These are phyloP conservation scores for Zygoascus biomembranicola DNA, from an alignment of 805 yeast species.

Conservation along the genomic window DNA sequence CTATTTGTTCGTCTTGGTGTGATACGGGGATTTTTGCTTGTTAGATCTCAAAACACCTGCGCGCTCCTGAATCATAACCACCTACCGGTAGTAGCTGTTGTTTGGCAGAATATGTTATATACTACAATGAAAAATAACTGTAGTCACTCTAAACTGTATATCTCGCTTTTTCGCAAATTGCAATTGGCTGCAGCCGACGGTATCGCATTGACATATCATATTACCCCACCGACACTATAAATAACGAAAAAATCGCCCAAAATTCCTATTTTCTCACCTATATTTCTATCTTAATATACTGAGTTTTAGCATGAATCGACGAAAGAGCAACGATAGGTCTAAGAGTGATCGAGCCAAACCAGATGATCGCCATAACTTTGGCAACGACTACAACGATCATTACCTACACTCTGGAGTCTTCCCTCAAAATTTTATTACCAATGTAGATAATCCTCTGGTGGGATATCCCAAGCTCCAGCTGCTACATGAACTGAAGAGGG, in stretches of 20 bases:
- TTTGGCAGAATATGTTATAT: no score
- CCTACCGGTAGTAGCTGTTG: no score
- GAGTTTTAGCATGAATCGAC: background rate
- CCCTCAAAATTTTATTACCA: constrained; percentile 60
- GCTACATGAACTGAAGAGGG: constrained; percentile 55
- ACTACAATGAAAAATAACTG: no score
- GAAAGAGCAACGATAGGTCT: background rate
- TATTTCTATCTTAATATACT: background rate
- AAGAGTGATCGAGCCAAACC: background rate
- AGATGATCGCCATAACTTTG: constrained; percentile 27
- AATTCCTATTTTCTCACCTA: background rate
- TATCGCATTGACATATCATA: background rate
- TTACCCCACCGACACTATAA: background rate
- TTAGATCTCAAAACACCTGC: no score
- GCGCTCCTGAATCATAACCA: no score
- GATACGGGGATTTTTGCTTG: no score
- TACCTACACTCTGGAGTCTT: constrained; percentile 53
- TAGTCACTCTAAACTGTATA: no score
- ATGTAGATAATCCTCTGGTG: constrained; percentile 55
- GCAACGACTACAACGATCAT: constrained; percentile 67
- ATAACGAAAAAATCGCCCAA: background rate
- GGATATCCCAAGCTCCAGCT: constrained; percentile 82
- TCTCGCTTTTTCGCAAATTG: background rate
- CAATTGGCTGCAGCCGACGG: background rate
- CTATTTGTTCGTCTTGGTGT: no score